Percentiles rank a stretch among this genome's conserved stretches.
Evolutionary conservation across 768 basidiomycete species (phyloP).

Genomic region (Hericium alpestre): DNA sequence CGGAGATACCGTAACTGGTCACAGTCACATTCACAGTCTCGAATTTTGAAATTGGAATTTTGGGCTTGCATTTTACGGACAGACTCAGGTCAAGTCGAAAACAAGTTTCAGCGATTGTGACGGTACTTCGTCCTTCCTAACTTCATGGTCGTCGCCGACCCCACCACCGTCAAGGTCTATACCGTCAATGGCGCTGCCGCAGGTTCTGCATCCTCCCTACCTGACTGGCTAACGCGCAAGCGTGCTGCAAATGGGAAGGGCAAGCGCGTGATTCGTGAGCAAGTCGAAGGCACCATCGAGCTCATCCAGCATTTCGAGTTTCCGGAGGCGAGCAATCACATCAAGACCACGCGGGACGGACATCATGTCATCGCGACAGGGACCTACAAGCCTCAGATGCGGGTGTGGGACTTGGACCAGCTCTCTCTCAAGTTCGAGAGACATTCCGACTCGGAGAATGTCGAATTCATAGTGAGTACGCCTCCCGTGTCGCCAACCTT

Average conservation of each 20-base stretch:
- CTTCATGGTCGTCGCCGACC: constrained; percentile 17
- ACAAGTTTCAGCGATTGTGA: too few relatives aligned
- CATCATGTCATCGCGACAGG: constrained; percentile 91
- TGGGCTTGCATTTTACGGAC: background rate
- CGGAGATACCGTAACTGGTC: too few relatives aligned
- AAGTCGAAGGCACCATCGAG: constrained; percentile 76
- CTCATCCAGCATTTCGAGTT: constrained; percentile 96
- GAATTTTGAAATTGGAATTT: too few relatives aligned
- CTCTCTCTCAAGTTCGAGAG: constrained; percentile 91
- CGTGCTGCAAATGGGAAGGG: constrained; percentile 55
- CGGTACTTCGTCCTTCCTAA: background rate
- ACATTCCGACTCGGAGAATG: constrained; percentile 92
- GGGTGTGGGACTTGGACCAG: constrained; percentile 90
- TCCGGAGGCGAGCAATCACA: constrained; percentile 87
- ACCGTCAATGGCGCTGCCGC: constrained; percentile 89
- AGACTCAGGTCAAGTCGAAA: background rate
- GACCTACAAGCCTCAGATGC: constrained; percentile 94
- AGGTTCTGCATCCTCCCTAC: constrained; percentile 83
- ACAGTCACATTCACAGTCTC: too few relatives aligned
- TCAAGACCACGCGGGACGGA: constrained; percentile 87
- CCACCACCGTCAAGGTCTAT: constrained; percentile 68
- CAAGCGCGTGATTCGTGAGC: constrained; percentile 53
- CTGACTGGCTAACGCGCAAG: constrained; percentile 83
- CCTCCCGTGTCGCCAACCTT: background rate
- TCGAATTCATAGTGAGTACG: constrained; percentile 89